Conservation (phyloP, 225 moss, liverwort and hornwort genomes). For the Marchantia polymorpha region DNA sequence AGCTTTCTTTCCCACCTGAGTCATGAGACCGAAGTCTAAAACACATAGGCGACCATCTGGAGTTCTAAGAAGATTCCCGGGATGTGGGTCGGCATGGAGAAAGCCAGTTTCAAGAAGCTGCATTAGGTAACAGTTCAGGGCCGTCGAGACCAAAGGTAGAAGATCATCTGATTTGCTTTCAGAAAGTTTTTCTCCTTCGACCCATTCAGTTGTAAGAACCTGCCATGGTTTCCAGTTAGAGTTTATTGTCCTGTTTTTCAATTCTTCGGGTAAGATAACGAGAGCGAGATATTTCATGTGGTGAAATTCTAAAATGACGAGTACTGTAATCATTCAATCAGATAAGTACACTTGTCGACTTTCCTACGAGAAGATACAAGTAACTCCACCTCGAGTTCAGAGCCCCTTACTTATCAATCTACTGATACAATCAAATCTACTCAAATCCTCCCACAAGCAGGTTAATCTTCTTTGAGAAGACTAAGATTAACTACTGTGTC, state of each 20-base stretch:
- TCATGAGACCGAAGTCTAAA: constrained; percentile 96
- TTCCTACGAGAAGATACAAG: too few relatives aligned
- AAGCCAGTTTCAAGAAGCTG: constrained; percentile 93
- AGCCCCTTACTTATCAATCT: too few relatives aligned
- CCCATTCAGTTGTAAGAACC: constrained; percentile 90
- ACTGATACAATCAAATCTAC: too few relatives aligned
- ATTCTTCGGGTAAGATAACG: neutral
- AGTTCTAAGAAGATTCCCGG: constrained; percentile 88
- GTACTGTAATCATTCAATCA: neutral
- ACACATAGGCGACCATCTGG: constrained; percentile 92
- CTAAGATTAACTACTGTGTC: too few relatives aligned
- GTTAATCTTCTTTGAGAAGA: too few relatives aligned
- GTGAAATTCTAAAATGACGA: too few relatives aligned
- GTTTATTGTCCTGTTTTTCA: neutral
- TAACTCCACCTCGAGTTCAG: too few relatives aligned
- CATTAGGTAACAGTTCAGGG: constrained; percentile 85
- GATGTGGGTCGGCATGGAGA: constrained; percentile 98
- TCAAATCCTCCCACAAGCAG: too few relatives aligned
- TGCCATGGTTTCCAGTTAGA: constrained; percentile 19
- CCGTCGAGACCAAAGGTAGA: constrained; percentile 75
- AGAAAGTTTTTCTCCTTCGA: constrained; percentile 91
- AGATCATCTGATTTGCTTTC: constrained; percentile 75
- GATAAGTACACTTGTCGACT: too few relatives aligned
- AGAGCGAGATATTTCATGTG: too few relatives aligned
- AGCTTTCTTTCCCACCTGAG: constrained; percentile 47